phyloP scores from a whole-genome alignment of 176 grass and related monocot species.

The Pontederia crassipes region DNA sequence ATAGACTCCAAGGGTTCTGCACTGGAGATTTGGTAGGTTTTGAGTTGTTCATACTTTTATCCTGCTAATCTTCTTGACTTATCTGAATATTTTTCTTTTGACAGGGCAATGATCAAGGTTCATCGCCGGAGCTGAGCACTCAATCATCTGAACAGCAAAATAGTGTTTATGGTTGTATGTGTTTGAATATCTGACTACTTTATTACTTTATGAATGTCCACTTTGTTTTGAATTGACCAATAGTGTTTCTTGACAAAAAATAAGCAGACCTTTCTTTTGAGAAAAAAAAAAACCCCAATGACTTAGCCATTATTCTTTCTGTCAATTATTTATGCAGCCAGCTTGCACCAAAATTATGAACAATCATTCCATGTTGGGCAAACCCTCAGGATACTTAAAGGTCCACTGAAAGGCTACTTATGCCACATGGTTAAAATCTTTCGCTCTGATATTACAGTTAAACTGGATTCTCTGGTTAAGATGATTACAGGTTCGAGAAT shows the following conservation, averaged over 20 bases:
- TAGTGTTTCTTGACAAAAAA: too few species aligned
- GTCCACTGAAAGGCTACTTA: constrained; percentile 89
- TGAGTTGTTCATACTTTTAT: too few species aligned
- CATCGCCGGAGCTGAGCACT: constrained; percentile 50
- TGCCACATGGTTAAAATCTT: constrained; percentile 77
- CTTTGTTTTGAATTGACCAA: too few species aligned
- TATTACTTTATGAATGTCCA: too few species aligned
- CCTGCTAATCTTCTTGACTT: constrained; percentile 8
- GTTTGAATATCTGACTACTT: constrained; percentile 18
- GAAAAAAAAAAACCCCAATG: too few species aligned
- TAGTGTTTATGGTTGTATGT: constrained; percentile 25
- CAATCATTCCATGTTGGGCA: constrained; percentile 77
- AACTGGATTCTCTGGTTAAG: constrained; percentile 87
- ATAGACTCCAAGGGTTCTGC: constrained; percentile 45
- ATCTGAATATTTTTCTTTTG: constrained; percentile 31
- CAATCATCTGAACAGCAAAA: constrained; percentile 35
- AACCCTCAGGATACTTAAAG: constrained; percentile 70
- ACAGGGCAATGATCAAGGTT: constrained; percentile 41
- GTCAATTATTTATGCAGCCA: too few species aligned
- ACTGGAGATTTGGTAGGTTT: too few species aligned
- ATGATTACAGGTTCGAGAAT: constrained; percentile 83
- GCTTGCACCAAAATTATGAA: too few species aligned
- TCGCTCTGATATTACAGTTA: constrained; percentile 86
- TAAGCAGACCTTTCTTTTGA: too few species aligned
- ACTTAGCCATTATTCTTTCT: too few species aligned